These are phyloP conservation scores for Eucalyptus pauciflora DNA, from an alignment of 345 rosid genomes.

Conservation along the genomic window DNA sequence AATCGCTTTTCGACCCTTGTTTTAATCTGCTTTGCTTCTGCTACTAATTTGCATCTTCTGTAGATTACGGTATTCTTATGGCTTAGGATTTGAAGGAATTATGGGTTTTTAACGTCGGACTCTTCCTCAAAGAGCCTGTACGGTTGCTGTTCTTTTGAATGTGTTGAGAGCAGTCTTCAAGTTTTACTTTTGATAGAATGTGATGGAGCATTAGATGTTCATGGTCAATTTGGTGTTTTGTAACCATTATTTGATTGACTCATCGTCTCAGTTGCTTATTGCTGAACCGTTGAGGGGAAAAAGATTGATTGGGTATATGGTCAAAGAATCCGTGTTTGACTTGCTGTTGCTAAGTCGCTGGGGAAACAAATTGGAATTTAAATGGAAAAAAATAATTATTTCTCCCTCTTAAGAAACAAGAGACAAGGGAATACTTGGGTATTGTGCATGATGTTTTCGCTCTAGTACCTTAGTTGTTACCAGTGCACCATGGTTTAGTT, in stretches of 20 bases:
- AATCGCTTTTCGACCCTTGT: background rate
- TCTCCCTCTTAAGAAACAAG: background rate
- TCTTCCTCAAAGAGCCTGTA: background rate
- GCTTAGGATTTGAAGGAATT: background rate
- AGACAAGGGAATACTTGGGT: background rate
- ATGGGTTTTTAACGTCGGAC: background rate
- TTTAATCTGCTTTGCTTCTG: background rate
- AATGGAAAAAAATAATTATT: background rate
- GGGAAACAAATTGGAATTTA: background rate
- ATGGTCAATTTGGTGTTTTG: background rate
- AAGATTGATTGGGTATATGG: background rate
- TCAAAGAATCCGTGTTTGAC: background rate
- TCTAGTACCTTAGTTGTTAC: background rate
- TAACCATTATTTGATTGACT: background rate
- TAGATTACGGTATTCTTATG: background rate
- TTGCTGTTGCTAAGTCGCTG: background rate
- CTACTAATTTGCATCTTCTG: background rate
- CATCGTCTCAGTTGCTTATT: background rate
- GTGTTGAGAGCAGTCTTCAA: background rate
- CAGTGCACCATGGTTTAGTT: background rate
- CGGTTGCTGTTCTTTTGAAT: background rate
- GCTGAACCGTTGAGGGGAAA: background rate
- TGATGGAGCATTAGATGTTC: background rate
- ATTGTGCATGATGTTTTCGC: background rate
- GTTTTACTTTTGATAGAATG: background rate